A percentile compares a stretch with the other conserved stretches of the same genome.
These are phyloP conservation scores for Globisporangium perplexum DNA, from an alignment of 352 stramenopile genomes.

Conservation along the genomic window DNA sequence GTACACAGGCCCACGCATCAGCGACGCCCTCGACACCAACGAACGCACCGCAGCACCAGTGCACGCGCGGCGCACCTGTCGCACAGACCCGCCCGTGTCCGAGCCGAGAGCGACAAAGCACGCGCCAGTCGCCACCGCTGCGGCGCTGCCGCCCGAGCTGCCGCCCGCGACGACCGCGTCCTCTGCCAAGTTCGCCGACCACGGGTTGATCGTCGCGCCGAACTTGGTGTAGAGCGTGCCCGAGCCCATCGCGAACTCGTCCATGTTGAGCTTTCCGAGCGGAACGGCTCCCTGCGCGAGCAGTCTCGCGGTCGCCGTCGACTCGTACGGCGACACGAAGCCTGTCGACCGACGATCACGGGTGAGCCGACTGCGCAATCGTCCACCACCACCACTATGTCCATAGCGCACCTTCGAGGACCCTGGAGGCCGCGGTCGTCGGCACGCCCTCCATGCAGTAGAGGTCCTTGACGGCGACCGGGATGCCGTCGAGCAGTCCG, in stretches of 20 bases:
- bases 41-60: background rate
- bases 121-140: slow-evolving; percentile 89
- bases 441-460: slow-evolving; percentile 89
- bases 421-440: slow-evolving; percentile 87
- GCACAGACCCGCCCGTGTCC: slow-evolving; percentile 97
- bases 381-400: background rate
- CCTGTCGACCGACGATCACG: slow-evolving; percentile 13
- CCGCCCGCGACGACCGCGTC: slow-evolving; percentile 84
- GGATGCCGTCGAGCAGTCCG: slow-evolving; percentile 92
- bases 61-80: slow-evolving; percentile 48
- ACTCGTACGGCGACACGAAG: slow-evolving; percentile 90
- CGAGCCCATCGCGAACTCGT: slow-evolving; percentile 99
- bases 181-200: slow-evolving; percentile 54
- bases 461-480: slow-evolving; percentile 96
- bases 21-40: background rate
- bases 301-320: slow-evolving; percentile 79
- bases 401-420: slow-evolving; percentile 55
- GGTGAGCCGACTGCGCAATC: background rate
- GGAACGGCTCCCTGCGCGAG: slow-evolving; percentile 88
- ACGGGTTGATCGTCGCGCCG: slow-evolving; percentile 86
- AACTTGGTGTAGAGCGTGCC: slow-evolving; percentile 89
- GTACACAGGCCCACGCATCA: background rate
- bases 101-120: slow-evolving; percentile 92
- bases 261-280: slow-evolving; percentile 97
- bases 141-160: slow-evolving; percentile 93